phyloP scores from a whole-genome alignment of 331 rosid species.

The Malus hybrid region DNA sequence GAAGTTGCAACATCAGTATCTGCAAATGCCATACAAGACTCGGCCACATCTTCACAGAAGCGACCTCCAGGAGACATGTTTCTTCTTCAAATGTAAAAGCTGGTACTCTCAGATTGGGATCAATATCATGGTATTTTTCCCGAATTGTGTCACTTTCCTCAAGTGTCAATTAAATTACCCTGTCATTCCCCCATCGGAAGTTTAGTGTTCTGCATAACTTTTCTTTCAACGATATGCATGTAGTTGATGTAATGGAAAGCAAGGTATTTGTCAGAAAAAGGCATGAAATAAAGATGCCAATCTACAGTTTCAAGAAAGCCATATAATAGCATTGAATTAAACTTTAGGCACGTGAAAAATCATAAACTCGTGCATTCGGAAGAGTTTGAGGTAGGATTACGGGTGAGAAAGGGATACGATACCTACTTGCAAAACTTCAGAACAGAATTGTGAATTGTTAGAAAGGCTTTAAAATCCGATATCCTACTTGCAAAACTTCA shows the following conservation, averaged over 20 bases:
- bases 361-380: background rate
- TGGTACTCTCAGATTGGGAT: conserved; percentile 7
- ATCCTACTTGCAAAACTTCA: background rate
- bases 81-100: conserved; percentile 12
- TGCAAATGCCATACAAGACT: conserved; percentile 14
- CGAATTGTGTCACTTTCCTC: background rate
- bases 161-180: background rate
- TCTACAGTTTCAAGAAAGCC: conserved; percentile 8
- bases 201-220: background rate
- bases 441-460: background rate
- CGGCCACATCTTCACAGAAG: conserved; percentile 28
- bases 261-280: conserved; percentile 9
- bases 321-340: background rate
- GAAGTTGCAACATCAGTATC: conserved; percentile 31
- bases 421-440: background rate
- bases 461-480: background rate
- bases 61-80: conserved; percentile 27
- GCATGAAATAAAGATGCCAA: background rate
- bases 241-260: conserved; percentile 3
- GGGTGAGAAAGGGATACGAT: background rate
- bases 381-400: background rate
- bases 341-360: background rate
- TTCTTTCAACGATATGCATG: background rate
- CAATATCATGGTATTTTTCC: background rate
- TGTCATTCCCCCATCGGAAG: conserved; percentile 3